Percentiles rank a stretch among this genome's conserved stretches.
Evolutionary conservation across 2,329 filamentous ascomycete species (phyloP).

Genomic region (Colletotrichum paranaense): DNA sequence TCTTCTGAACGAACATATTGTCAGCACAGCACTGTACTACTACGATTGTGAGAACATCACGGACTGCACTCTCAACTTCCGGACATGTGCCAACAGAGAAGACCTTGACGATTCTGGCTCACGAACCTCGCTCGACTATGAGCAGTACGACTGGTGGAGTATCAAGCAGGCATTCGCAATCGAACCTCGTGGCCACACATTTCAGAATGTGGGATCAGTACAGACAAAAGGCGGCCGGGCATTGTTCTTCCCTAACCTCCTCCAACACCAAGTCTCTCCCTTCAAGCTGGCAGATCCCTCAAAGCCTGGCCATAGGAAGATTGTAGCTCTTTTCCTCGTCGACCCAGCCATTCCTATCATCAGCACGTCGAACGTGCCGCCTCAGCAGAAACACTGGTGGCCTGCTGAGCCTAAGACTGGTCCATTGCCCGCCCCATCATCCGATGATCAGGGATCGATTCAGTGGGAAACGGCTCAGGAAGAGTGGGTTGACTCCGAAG

Average conservation of each 20-base stretch:
- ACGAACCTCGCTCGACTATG: slow-evolving; percentile 39
- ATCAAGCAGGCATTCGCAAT: slow-evolving; percentile 51
- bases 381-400: slow-evolving; percentile 55
- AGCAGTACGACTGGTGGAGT: slow-evolving; percentile 47
- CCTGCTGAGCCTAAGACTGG: slow-evolving; percentile 26
- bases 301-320: slow-evolving; percentile 68
- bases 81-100: slow-evolving; percentile 49
- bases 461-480: slow-evolving; percentile 9
- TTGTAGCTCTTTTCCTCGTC: slow-evolving; percentile 70
- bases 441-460: slow-evolving; percentile 34
- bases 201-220: slow-evolving; percentile 60
- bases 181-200: slow-evolving; percentile 18
- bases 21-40: slow-evolving; percentile 73
- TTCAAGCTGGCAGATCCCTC: slow-evolving; percentile 64
- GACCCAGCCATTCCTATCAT: slow-evolving; percentile 62
- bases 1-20: slow-evolving; percentile 71
- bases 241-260: slow-evolving; percentile 66
- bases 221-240: slow-evolving; percentile 58
- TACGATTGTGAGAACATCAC: slow-evolving; percentile 71
- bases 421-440: too few relatives aligned
- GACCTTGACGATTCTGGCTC: slow-evolving; percentile 40
- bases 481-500: not conserved
- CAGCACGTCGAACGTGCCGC: slow-evolving; percentile 56
- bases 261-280: slow-evolving; percentile 62
- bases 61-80: slow-evolving; percentile 62